These are phyloP conservation scores for Rhizophora apiculata DNA, from an alignment of 345 rosid species.

Conservation along the genomic window DNA sequence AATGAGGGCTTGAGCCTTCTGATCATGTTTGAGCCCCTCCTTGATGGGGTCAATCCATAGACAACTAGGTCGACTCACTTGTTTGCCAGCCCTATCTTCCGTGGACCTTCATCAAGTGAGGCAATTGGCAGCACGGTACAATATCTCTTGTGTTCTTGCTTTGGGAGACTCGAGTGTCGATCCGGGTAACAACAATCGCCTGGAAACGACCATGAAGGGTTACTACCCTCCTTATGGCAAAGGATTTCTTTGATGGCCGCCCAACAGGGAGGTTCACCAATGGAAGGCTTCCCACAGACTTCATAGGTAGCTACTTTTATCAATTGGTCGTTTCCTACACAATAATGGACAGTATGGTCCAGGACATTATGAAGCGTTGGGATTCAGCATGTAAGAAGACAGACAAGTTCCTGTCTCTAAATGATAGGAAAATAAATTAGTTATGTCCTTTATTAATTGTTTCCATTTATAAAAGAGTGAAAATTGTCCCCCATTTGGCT, in stretches of 20 bases:
- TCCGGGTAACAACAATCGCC: slow-evolving; percentile 68
- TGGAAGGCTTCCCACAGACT: slow-evolving; percentile 76
- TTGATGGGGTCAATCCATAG: too few species aligned
- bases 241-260: slow-evolving; percentile 49
- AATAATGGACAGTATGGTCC: too few species aligned
- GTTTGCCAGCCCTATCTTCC: too few species aligned
- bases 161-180: slow-evolving; percentile 93
- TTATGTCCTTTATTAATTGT: too few species aligned
- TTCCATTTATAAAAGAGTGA: neutral
- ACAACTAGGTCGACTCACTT: too few species aligned
- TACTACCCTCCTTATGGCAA: slow-evolving; percentile 72
- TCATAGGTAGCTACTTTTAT: slow-evolving; percentile 37
- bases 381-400: too few species aligned
- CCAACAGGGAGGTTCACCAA: slow-evolving; percentile 66
- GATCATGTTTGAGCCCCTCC: too few species aligned
- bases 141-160: slow-evolving; percentile 57
- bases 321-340: too few species aligned
- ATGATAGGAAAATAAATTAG: too few species aligned
- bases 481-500: neutral
- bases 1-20: too few species aligned
- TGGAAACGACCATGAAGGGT: slow-evolving; percentile 44
- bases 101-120: slow-evolving; percentile 29
- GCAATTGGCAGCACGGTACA: slow-evolving; percentile 45
- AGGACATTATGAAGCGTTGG: too few species aligned
- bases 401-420: too few species aligned